Percentiles rank a stretch among this genome's conserved stretches.
Evolutionary conservation across 495 filamentous ascomycete species (phyloP).

Genomic region (Umbilicaria muhlenbergii): DNA sequence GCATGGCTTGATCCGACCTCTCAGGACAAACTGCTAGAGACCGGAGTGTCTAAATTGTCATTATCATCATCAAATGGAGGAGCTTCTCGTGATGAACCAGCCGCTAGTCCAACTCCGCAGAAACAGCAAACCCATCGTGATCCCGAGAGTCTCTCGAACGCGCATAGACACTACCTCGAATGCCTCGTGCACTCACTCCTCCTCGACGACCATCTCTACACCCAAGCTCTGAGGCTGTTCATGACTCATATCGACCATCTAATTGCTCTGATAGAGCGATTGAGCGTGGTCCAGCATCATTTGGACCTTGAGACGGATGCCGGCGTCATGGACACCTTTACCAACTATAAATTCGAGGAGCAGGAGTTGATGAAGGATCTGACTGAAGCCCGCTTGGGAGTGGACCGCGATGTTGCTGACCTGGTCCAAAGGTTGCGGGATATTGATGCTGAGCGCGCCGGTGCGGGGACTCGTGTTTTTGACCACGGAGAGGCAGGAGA

Average conservation of each 20-base stretch:
- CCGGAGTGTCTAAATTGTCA: neutral
- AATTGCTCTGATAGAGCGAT: slow-evolving; percentile 52
- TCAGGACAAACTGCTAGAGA: neutral
- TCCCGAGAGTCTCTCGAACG: slow-evolving; percentile 66
- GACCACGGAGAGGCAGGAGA: slow-evolving; percentile 7
- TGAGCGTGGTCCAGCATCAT: slow-evolving; percentile 55
- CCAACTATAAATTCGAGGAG: slow-evolving; percentile 55
- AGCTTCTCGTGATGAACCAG: neutral
- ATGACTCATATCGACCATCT: slow-evolving; percentile 62
- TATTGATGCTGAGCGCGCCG: slow-evolving; percentile 36
- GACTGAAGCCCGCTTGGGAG: slow-evolving; percentile 27
- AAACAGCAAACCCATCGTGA: slow-evolving; percentile 36
- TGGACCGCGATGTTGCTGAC: slow-evolving; percentile 23
- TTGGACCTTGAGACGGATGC: slow-evolving; percentile 66
- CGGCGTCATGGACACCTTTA: slow-evolving; percentile 57
- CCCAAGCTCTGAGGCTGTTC: slow-evolving; percentile 49
- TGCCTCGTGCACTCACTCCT: slow-evolving; percentile 53
- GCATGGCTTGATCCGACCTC: slow-evolving; percentile 34
- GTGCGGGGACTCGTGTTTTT: slow-evolving; percentile 26
- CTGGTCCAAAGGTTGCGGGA: slow-evolving; percentile 20
- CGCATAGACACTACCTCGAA: slow-evolving; percentile 60
- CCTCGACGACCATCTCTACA: slow-evolving; percentile 52
- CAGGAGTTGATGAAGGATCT: slow-evolving; percentile 43
- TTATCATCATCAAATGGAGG: neutral
- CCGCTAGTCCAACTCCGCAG: neutral